A percentile compares a stretch with the other conserved stretches of the same genome.
Evolutionary conservation across 2,329 filamentous ascomycete genomes (phyloP).

Genomic region (Microsporum canis): DNA sequence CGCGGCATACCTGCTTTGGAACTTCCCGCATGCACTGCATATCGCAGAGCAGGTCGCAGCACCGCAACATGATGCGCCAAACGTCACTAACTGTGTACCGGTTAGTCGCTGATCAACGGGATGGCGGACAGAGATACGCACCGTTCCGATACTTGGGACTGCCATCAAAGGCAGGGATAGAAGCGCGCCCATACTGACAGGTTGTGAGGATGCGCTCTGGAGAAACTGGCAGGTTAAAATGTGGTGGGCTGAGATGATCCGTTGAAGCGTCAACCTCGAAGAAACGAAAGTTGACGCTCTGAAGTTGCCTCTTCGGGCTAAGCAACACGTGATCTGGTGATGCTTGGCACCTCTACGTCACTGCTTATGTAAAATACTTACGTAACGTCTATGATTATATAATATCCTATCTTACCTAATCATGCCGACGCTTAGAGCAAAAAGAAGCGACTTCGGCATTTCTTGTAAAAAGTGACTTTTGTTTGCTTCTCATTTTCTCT

Average conservation of each 20-base stretch:
- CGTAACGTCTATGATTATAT: background rate
- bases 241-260: too few relatives aligned
- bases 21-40: constrained; percentile 91
- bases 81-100: constrained; percentile 21
- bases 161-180: constrained; percentile 83
- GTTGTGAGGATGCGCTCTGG: background rate
- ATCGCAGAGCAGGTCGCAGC: constrained; percentile 93
- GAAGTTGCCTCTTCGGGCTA: background rate
- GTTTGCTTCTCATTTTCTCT: background rate
- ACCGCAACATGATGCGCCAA: constrained; percentile 84
- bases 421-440: background rate
- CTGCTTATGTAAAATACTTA: background rate
- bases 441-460: background rate
- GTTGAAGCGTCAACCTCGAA: background rate
- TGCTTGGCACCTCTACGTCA: background rate
- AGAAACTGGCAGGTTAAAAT: background rate
- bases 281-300: background rate
- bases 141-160: constrained; percentile 72
- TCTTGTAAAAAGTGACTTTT: background rate
- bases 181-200: constrained; percentile 66
- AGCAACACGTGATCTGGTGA: background rate
- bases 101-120: background rate
- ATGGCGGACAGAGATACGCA: constrained; percentile 40
- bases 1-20: constrained; percentile 67
- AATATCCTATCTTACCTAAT: background rate